A percentile compares a stretch with the other conserved stretches of the same genome.
Conservation (phyloP, 2,329 filamentous ascomycete genomes). For the Microcera coccophila region DNA sequence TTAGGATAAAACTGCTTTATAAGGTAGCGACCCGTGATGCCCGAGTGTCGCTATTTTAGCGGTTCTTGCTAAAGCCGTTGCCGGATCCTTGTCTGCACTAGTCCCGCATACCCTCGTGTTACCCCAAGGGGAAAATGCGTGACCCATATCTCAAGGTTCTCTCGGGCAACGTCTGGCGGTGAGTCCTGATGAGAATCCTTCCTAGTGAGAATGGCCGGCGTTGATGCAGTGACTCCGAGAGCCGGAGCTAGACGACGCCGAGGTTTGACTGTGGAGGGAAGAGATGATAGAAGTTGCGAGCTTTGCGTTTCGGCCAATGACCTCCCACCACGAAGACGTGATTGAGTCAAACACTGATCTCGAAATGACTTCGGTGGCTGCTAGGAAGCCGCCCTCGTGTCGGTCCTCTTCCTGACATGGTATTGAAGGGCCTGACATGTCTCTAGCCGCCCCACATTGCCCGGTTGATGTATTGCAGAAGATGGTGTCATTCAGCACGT, state of each 20-base stretch:
- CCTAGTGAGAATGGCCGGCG: not conserved
- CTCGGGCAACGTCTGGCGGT: slow-evolving; percentile 10
- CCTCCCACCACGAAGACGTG: slow-evolving; percentile 5
- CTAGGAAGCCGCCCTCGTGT: slow-evolving; percentile 15
- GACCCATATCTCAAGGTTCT: not conserved
- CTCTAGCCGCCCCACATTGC: slow-evolving; percentile 23
- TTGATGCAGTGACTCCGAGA: not conserved
- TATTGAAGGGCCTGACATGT: slow-evolving; percentile 15
- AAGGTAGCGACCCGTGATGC: too few species aligned
- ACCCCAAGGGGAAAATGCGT: slow-evolving; percentile 2
- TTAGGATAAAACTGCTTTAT: too few species aligned
- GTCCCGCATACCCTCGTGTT: slow-evolving; percentile 14
- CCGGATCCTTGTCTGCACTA: slow-evolving; percentile 16
- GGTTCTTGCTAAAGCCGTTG: slow-evolving; percentile 13
- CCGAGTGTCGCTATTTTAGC: slow-evolving; percentile 21
- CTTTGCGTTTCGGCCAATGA: slow-evolving; percentile 1
- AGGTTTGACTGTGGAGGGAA: not conserved
- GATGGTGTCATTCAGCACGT: slow-evolving; percentile 31
- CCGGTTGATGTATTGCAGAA: slow-evolving; percentile 14
- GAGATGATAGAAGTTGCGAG: not conserved
- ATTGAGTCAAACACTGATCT: slow-evolving; percentile 13
- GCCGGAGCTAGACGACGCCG: not conserved
- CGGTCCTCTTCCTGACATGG: slow-evolving; percentile 15
- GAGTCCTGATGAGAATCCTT: slow-evolving; percentile 3
- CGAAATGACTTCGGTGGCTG: slow-evolving; percentile 12